A percentile compares a stretch with the other conserved stretches of the same genome.
phyloP scores from a whole-genome alignment of 2,329 filamentous ascomycete species.

The Fusarium sarcochroum region DNA sequence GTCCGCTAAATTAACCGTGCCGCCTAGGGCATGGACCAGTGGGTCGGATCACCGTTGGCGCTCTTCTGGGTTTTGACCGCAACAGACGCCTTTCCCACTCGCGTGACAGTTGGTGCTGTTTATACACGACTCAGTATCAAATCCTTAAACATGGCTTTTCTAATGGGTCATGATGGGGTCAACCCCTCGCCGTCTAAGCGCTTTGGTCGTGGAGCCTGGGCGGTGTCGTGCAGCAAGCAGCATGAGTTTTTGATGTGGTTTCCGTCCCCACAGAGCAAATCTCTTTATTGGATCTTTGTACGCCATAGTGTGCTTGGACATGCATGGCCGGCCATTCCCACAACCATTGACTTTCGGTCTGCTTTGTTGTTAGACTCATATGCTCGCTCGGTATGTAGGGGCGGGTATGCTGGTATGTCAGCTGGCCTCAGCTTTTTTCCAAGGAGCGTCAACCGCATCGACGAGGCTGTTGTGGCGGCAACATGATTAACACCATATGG shows the following conservation, averaged over 20 bases:
- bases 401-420: conserved; percentile 17
- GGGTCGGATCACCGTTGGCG: conserved; percentile 28
- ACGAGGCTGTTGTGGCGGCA: conserved; percentile 23
- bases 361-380: conserved; percentile 1
- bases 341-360: not conserved
- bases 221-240: conserved; percentile 36
- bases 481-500: not conserved
- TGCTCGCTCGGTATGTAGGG: conserved; percentile 10
- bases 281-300: conserved; percentile 12
- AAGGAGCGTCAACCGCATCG: conserved; percentile 17
- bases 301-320: not conserved
- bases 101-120: conserved; percentile 23
- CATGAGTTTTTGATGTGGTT: conserved; percentile 8
- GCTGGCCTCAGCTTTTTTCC: conserved; percentile 17
- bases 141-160: conserved; percentile 5
- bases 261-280: conserved; percentile 6
- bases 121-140: conserved; percentile 13
- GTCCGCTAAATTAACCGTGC: conserved; percentile 12
- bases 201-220: conserved; percentile 21
- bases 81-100: conserved; percentile 36
- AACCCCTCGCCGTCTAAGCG: conserved; percentile 26
- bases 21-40: conserved; percentile 18
- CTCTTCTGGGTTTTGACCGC: conserved; percentile 31
- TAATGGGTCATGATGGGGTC: conserved; percentile 23
- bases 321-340: conserved; percentile 3